Conservation (phyloP, 2,329 filamentous ascomycete genomes). For the Blastomyces parvus region DNA sequence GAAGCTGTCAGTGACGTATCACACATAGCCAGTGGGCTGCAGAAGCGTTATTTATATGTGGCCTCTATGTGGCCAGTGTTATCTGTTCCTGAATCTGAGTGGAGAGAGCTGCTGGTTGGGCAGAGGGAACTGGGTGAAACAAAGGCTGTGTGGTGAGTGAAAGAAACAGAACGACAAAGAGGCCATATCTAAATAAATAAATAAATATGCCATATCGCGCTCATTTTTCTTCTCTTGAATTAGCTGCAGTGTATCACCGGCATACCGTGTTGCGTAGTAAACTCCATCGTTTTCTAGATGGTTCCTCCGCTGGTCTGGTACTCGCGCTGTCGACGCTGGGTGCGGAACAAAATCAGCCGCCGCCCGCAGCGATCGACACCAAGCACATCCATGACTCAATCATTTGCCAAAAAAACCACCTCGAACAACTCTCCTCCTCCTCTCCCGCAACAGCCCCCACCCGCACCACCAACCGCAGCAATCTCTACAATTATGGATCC, state of each 20-base stretch:
- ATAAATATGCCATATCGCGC: not conserved
- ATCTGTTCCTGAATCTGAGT: not conserved
- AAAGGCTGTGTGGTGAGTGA: not conserved
- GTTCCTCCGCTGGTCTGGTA: not conserved
- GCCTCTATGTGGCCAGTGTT: not conserved
- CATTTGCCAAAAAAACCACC: not conserved
- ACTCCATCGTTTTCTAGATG: not conserved
- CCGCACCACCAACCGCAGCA: not conserved
- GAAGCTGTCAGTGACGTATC: conserved; percentile 2
- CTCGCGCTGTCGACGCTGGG: not conserved
- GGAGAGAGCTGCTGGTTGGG: not conserved
- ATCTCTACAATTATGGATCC: conserved; percentile 9
- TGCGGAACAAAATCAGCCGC: not conserved
- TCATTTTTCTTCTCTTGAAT: not conserved
- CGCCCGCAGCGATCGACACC: not conserved
- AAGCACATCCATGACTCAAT: conserved; percentile 9
- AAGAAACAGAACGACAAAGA: not conserved
- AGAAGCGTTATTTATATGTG: not conserved
- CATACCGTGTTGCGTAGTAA: not conserved
- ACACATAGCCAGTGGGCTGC: not conserved
- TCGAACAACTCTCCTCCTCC: not conserved
- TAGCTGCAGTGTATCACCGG: not conserved
- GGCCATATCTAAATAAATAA: not conserved
- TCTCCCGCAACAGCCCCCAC: not conserved
- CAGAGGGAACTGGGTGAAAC: not conserved